Evolutionary conservation across 2,329 filamentous ascomycete genomes (phyloP).

Genomic region (Botrytis paeoniae): DNA sequence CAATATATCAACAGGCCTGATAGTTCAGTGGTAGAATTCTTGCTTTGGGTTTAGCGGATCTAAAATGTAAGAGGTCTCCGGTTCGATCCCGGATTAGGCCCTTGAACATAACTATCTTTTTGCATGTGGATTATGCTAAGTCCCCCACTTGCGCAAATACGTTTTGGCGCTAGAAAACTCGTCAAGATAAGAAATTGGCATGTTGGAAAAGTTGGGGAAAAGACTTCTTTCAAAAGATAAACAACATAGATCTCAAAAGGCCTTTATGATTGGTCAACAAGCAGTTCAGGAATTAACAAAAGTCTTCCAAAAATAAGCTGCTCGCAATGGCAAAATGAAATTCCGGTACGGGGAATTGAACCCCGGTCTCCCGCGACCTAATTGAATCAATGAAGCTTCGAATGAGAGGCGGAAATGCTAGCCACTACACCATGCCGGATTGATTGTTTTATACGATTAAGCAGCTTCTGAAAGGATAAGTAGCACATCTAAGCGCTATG

Average conservation of each 20-base stretch:
- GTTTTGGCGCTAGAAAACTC: not conserved
- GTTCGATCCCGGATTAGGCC: slow-evolving; percentile 13
- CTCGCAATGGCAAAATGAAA: fast-evolving
- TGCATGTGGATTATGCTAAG: not conserved
- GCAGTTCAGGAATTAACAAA: not conserved
- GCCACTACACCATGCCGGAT: slow-evolving; percentile 15
- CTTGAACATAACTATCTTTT: fast-evolving
- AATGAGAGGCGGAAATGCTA: slow-evolving; percentile 15
- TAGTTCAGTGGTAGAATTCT: slow-evolving; percentile 17
- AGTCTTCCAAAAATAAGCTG: no score
- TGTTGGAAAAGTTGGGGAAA: not conserved
- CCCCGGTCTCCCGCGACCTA: slow-evolving; percentile 7
- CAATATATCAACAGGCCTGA: not conserved
- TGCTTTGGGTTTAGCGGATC: not conserved
- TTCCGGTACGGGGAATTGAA: slow-evolving; percentile 14
- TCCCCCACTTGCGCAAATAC: not conserved
- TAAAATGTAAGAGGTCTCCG: slow-evolving; percentile 9
- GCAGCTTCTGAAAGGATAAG: fast-evolving
- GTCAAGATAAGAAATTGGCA: not conserved
- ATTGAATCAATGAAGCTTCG: no score
- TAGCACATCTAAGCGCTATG: fast-evolving
- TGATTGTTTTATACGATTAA: fast-evolving
- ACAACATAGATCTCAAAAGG: no score
- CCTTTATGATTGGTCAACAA: not conserved
- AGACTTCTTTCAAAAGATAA: not conserved